These are phyloP conservation scores for Fennellomyces sp. DNA, from an alignment of 371 early-diverging fungal genomes.

Conservation along the genomic window DNA sequence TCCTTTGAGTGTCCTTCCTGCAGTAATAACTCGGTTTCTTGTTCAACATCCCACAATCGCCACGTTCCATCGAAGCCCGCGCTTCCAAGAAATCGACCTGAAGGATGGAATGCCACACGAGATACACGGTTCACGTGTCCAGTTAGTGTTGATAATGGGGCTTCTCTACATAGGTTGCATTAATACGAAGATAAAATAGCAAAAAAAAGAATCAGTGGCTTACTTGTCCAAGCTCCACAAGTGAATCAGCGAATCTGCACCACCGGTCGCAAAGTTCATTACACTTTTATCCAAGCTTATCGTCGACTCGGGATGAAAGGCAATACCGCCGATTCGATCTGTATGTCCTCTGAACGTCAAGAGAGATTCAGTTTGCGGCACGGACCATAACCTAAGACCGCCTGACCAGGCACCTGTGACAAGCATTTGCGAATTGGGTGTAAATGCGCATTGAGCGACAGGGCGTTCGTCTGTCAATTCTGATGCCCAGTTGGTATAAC, in stretches of 20 bases:
- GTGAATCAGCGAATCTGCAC: conserved; percentile 75
- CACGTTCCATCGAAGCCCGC: conserved; percentile 92
- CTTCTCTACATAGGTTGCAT: conserved; percentile 59
- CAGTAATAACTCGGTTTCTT: conserved; percentile 74
- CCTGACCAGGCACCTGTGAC: conserved; percentile 92
- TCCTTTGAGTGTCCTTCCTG: conserved; percentile 95
- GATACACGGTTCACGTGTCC: conserved; percentile 89
- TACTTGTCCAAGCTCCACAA: conserved; percentile 83
- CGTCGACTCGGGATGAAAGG: conserved; percentile 87
- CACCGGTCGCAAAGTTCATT: conserved; percentile 84
- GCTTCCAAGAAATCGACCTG: conserved; percentile 85
- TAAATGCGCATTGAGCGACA: conserved; percentile 75
- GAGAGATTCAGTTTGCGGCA: conserved; percentile 71
- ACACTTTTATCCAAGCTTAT: conserved; percentile 57
- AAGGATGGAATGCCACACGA: conserved; percentile 91
- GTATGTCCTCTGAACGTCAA: conserved; percentile 76
- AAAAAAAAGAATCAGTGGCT: not conserved
- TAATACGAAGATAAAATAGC: not conserved
- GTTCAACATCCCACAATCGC: conserved; percentile 93
- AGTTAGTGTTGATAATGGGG: conserved; percentile 75
- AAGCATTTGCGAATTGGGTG: conserved; percentile 78
- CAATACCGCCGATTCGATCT: conserved; percentile 88
- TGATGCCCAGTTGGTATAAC: conserved; percentile 75
- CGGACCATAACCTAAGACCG: conserved; percentile 83
- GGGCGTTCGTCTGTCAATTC: conserved; percentile 95